Evolutionary conservation across 495 filamentous ascomycete genomes (phyloP), one percentile per base, ranked within the genome.

Genomic region (Patellaria atrata): DNA sequence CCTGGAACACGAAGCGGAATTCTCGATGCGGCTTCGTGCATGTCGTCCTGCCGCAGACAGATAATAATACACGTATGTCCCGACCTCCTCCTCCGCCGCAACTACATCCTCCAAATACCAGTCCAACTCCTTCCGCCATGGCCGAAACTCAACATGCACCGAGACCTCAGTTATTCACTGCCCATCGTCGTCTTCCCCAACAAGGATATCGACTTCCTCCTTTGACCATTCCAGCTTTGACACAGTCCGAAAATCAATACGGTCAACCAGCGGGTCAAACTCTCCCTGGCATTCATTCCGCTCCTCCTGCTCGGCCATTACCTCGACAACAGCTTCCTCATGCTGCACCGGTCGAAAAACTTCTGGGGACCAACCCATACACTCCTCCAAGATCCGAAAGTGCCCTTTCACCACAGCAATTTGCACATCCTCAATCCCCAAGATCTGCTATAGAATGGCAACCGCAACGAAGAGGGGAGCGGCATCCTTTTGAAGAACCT

Each of bases 31-130:
- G 48, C 37, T 45, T 38, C 47, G 40, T 51, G 48, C 42, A 44
- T 44, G 37, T 23, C 41, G 47, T 47, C 44, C 41, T 30, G 25
- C 27, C 30, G 30, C 37, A 35, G 41, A 45, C 41, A 47, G 47
- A 33, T 43, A 54, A 51, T 45, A 47, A 37, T 33, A 33, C 49
- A 52, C 53, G 48, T 44, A 55, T 55, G 52, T 50, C 52, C 38
- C 44, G 47, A 57, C 51, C 41, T 44, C 45, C 54, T 34, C 33
- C 43, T 33, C 51, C 47, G 16, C 47, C 55, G 38, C 46, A 46
- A 44, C 43, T 46, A 27, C 47, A 47, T 44, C 47, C 46, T 20
- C 47, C 37, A 33, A 43, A 28, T 27, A 37, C 42, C 21, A 11
- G 37, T n/a, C 13, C 21, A 27, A 32, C 38, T 23, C 2, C 38